A percentile compares a stretch with the other conserved stretches of the same genome.
Conservation (phyloP, 1,284 basidiomycete species). For the Mycena sp. region DNA sequence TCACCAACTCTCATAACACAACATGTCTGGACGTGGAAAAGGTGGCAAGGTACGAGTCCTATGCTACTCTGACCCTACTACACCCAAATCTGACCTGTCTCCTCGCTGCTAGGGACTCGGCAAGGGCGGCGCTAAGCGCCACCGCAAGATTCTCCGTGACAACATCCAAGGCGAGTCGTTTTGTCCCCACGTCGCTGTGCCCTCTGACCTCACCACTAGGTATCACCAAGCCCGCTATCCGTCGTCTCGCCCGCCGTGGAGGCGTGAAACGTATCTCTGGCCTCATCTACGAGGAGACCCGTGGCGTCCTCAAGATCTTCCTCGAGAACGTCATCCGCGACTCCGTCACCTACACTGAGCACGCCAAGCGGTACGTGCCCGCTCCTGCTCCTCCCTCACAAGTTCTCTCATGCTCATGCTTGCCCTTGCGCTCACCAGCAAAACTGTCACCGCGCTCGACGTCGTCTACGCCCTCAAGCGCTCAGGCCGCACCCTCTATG, state of each 20-base stretch:
- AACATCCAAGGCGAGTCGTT: slow-evolving; percentile 73
- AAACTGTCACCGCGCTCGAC: slow-evolving; percentile 90
- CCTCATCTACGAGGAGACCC: slow-evolving; percentile 85
- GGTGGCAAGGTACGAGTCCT: slow-evolving; percentile 53
- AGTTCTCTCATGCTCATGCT: background rate
- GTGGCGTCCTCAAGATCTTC: slow-evolving; percentile 88
- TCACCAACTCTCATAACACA: slow-evolving; percentile 23
- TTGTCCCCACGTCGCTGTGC: background rate
- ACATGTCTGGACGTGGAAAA: slow-evolving; percentile 57
- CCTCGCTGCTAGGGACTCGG: slow-evolving; percentile 56
- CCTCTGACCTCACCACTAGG: background rate
- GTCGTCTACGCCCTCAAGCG: slow-evolving; percentile 94
- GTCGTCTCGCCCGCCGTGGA: slow-evolving; percentile 87
- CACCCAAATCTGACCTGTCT: background rate
- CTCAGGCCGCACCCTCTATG: slow-evolving; percentile 89
- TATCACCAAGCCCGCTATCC: slow-evolving; percentile 58
- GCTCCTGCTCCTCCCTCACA: slow-evolving; percentile 45
- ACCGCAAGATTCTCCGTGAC: slow-evolving; percentile 78
- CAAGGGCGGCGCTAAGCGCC: slow-evolving; percentile 80
- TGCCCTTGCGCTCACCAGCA: slow-evolving; percentile 50
- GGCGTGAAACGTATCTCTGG: slow-evolving; percentile 88
- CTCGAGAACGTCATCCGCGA: slow-evolving; percentile 84
- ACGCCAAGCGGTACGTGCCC: slow-evolving; percentile 76
- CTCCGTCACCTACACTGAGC: slow-evolving; percentile 91
- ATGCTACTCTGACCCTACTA: too few species aligned